Evolutionary conservation across 2,329 filamentous ascomycete genomes (phyloP).

Genomic region (Aspergillus fructus): DNA sequence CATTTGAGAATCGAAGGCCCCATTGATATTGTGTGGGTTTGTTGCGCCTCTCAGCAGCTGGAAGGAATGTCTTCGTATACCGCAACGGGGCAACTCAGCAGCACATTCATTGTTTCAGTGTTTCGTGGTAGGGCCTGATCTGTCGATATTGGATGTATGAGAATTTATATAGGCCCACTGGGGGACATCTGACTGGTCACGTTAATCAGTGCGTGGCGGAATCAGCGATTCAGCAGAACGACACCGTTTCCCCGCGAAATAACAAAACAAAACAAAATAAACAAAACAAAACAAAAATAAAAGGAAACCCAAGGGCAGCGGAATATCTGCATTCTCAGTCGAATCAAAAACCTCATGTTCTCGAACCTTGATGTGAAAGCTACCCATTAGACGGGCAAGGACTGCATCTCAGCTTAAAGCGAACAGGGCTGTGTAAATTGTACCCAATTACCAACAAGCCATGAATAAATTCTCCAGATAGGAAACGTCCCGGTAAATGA

Average conservation of each 20-base stretch:
- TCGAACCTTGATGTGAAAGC: not conserved
- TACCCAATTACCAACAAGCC: not conserved
- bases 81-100: not conserved
- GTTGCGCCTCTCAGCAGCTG: not conserved
- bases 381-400: not conserved
- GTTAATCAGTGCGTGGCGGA: not conserved
- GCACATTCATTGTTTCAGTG: not conserved
- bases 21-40: not conserved
- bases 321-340: not conserved
- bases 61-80: not conserved
- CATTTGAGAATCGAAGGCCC: too few species aligned
- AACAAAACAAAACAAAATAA: not conserved
- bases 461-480: not conserved
- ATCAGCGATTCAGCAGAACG: not conserved
- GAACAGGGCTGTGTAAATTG: not conserved
- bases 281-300: not conserved
- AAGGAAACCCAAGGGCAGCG: not conserved
- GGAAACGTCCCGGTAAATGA: not conserved
- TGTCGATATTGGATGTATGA: conserved; percentile 9
- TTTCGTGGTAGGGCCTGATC: not conserved
- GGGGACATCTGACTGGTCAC: conserved; percentile 9
- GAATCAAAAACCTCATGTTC: not conserved
- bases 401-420: not conserved
- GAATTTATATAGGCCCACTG: conserved; percentile 1
- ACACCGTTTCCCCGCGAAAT: not conserved